A percentile compares a stretch with the other conserved stretches of the same genome.
phyloP scores from a whole-genome alignment of 176 grass and related monocot genomes.

The Sorghum bicolor region DNA sequence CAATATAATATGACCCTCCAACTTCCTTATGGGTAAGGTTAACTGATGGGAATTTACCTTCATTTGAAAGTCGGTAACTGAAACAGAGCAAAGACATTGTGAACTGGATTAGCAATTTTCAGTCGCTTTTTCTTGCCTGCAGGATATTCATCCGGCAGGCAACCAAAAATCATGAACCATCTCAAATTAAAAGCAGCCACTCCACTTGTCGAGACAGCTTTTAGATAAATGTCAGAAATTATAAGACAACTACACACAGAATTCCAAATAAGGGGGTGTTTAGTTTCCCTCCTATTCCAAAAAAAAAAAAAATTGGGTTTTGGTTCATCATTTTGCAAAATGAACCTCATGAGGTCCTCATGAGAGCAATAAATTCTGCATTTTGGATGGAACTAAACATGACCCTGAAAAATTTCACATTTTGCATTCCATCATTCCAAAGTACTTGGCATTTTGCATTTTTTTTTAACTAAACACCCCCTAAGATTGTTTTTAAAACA shows the following conservation, averaged over 20 bases:
- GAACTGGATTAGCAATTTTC: neutral
- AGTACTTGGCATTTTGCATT: too few relatives aligned
- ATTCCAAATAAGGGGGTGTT: neutral
- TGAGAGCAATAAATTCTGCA: too few relatives aligned
- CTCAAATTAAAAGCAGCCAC: neutral
- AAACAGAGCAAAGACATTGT: constrained; percentile 4
- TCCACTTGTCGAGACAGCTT: too few relatives aligned
- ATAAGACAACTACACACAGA: neutral
- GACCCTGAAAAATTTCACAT: too few relatives aligned
- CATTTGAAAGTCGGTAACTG: constrained; percentile 66
- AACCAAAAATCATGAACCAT: neutral
- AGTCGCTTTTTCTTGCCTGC: neutral
- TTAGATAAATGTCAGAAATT: neutral
- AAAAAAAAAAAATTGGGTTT: too few relatives aligned
- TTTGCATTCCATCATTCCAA: too few relatives aligned
- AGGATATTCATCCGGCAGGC: neutral
- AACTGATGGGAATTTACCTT: constrained; percentile 85
- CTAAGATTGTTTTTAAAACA: too few relatives aligned
- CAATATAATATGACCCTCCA: constrained; percentile 92
- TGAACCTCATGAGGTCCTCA: too few relatives aligned
- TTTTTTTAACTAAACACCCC: too few relatives aligned
- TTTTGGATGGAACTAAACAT: too few relatives aligned
- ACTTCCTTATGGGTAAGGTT: constrained; percentile 97
- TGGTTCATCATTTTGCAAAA: too few relatives aligned
- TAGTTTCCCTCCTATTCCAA: too few relatives aligned